phyloP scores from a whole-genome alignment of 2,329 filamentous ascomycete genomes.

The Hirsutella thompsonii region DNA sequence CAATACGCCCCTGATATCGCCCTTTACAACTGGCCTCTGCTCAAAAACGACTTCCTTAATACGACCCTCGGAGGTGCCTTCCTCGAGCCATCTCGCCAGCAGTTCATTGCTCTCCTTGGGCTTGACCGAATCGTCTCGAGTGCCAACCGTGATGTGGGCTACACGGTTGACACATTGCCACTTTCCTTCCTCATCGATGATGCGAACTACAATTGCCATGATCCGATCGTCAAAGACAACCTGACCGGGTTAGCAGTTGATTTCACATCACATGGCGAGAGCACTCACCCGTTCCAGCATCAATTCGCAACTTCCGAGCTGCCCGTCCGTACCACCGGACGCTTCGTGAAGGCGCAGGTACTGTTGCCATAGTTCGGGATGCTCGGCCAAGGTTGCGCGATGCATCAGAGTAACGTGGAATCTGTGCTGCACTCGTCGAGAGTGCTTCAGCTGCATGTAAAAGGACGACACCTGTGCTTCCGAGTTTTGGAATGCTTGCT shows the following conservation, averaged over 20 bases:
- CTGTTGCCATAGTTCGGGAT: conserved; percentile 61
- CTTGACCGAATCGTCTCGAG: conserved; percentile 60
- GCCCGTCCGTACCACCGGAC: conserved; percentile 12
- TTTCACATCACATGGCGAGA: not conserved
- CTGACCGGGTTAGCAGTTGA: conserved; percentile 16
- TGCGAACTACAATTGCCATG: conserved; percentile 81
- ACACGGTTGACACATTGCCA: conserved; percentile 67
- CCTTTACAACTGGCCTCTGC: conserved; percentile 32
- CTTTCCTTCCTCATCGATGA: conserved; percentile 40
- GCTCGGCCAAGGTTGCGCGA: conserved; percentile 45
- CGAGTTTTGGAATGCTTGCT: conserved; percentile 52
- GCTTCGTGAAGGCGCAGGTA: conserved; percentile 50
- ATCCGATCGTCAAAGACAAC: conserved; percentile 75
- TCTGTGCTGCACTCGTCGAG: conserved; percentile 62
- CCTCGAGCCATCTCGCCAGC: conserved; percentile 59
- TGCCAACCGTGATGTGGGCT: conserved; percentile 85
- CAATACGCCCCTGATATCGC: conserved; percentile 33
- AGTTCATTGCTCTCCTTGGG: conserved; percentile 90
- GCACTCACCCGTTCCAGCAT: conserved; percentile 42
- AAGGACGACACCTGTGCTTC: conserved; percentile 36
- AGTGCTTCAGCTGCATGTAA: conserved; percentile 62
- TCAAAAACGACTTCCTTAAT: conserved; percentile 38
- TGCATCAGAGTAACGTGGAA: conserved; percentile 97
- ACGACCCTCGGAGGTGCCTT: conserved; percentile 27
- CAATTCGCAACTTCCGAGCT: conserved; percentile 51